Evolutionary conservation across 768 basidiomycete genomes (phyloP).

Genomic region (Gelatoporia subvermispora): DNA sequence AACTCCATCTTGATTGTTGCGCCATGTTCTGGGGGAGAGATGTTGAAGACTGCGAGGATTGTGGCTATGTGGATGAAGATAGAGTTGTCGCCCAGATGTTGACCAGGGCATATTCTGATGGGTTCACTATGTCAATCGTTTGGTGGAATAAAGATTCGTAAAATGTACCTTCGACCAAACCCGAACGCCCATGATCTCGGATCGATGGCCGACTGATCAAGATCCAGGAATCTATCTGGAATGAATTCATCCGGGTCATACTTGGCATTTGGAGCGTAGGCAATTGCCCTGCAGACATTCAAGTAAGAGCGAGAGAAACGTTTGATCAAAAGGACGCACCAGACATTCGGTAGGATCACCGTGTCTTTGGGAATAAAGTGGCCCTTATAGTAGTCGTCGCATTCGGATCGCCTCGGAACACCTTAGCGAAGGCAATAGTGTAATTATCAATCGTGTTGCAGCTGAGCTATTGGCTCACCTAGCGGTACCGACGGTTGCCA

Average conservation of each 20-base stretch:
- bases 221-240: constrained; percentile 16
- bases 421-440: constrained; percentile 8
- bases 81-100: constrained; percentile 9
- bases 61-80: constrained; percentile 13
- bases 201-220: constrained; percentile 1
- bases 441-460: background rate
- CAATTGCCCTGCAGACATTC: constrained; percentile 1
- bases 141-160: background rate
- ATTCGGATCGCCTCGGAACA: constrained; percentile 11
- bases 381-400: constrained; percentile 17
- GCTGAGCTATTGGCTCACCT: constrained; percentile 10
- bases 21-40: background rate
- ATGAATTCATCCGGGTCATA: constrained; percentile 9
- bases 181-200: constrained; percentile 8
- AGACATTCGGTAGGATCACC: constrained; percentile 18
- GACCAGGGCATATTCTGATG: constrained; percentile 11
- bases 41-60: constrained; percentile 11
- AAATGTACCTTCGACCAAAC: constrained; percentile 7
- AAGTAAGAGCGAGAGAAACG: constrained; percentile 9
- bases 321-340: constrained; percentile 10
- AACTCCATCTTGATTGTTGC: background rate
- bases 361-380: constrained; percentile 22
- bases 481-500: constrained; percentile 30
- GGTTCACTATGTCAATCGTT: background rate
- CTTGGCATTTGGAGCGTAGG: constrained; percentile 8